Conservation (phyloP, 495 filamentous ascomycete species). For the Neurospora tetraspora region DNA sequence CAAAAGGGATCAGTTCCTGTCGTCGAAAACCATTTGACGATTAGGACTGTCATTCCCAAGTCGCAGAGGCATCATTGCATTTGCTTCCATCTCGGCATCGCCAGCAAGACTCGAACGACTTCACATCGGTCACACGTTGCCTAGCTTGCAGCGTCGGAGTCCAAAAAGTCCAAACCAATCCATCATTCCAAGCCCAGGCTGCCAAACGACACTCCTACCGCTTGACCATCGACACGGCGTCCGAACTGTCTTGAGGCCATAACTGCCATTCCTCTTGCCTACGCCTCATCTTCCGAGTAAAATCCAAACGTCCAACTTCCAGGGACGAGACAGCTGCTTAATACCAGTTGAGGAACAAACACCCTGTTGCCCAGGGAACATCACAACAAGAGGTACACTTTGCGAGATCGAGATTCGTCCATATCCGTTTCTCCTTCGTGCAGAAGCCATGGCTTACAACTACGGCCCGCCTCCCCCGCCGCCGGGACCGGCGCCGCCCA, state of each 20-base stretch:
- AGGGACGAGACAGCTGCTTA: not conserved
- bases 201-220: not conserved
- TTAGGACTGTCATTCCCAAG: not conserved
- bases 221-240: not conserved
- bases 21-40: not conserved
- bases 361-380: not conserved
- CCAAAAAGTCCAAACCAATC: not conserved
- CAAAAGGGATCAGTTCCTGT: not conserved
- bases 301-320: not conserved
- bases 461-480: slow-evolving; percentile 47
- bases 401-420: not conserved
- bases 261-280: not conserved
- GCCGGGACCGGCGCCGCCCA: slow-evolving; percentile 32
- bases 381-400: not conserved
- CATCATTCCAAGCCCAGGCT: not conserved
- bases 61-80: not conserved
- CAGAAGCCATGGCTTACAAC: slow-evolving; percentile 32
- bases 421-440: not conserved
- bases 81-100: not conserved
- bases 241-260: not conserved
- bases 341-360: not conserved
- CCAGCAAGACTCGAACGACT: not conserved
- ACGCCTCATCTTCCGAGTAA: not conserved
- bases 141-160: not conserved
- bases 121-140: not conserved